A percentile compares a stretch with the other conserved stretches of the same genome.
These are phyloP conservation scores for Podospora pseudocomata DNA, from an alignment of 495 filamentous ascomycete species.

Conservation along the genomic window DNA sequence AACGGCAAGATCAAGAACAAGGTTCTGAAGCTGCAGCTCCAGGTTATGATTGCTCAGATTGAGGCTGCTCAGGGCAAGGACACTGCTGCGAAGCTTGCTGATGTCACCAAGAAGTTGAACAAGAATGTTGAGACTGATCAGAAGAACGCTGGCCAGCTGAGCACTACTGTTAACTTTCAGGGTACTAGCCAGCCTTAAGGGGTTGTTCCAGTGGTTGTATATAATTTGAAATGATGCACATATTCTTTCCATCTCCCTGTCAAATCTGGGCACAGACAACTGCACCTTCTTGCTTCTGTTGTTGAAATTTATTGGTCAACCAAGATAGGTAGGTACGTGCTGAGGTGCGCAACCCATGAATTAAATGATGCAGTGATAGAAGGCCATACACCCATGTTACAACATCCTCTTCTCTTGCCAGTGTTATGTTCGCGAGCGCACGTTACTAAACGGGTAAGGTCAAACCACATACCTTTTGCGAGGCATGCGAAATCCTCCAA, in stretches of 20 bases:
- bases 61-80: slow-evolving; percentile 38
- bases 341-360: too few relatives aligned
- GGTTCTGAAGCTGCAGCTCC: slow-evolving; percentile 49
- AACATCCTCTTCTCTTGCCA: too few relatives aligned
- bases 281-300: too few relatives aligned
- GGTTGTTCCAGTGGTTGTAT: neutral
- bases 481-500: too few relatives aligned
- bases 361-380: too few relatives aligned
- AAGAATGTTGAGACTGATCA: slow-evolving; percentile 44
- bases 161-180: slow-evolving; percentile 33
- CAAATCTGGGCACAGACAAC: neutral
- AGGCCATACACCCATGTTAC: too few relatives aligned
- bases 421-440: too few relatives aligned
- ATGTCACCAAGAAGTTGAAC: slow-evolving; percentile 42
- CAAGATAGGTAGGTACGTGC: too few relatives aligned
- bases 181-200: slow-evolving; percentile 18
- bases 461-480: too few relatives aligned
- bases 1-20: slow-evolving; percentile 54
- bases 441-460: too few relatives aligned
- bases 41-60: slow-evolving; percentile 34
- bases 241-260: neutral
- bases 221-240: neutral
- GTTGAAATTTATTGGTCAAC: too few relatives aligned
- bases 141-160: slow-evolving; percentile 35
- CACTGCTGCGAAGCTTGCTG: slow-evolving; percentile 31